A percentile compares a stretch with the other conserved stretches of the same genome.
Evolutionary conservation across 78 protist genomes (phyloP).

Genomic region (Dictyostelium brefeldianum): DNA sequence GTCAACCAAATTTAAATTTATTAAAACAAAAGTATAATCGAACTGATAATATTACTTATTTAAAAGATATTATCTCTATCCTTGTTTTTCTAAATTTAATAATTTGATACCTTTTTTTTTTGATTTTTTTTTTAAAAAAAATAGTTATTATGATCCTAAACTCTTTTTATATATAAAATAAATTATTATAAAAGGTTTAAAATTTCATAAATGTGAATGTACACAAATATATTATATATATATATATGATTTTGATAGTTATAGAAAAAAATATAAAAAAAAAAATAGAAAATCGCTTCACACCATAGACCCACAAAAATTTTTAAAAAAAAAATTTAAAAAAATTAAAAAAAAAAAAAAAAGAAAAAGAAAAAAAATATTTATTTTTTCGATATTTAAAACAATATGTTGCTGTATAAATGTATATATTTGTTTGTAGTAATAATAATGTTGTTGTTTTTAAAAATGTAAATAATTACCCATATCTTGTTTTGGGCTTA

Average conservation of each 20-base stretch:
- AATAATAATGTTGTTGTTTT: background rate
- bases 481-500: too few species aligned
- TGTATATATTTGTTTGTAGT: background rate
- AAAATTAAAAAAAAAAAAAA: background rate
- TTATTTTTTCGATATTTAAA: background rate
- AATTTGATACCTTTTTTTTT: background rate
- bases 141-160: background rate
- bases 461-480: too few species aligned
- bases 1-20: background rate
- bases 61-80: background rate
- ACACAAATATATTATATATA: background rate
- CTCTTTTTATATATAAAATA: background rate
- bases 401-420: too few species aligned
- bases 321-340: too few species aligned
- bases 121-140: background rate
- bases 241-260: background rate
- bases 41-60: background rate
- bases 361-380: background rate
- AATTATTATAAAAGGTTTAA: slow-evolving; percentile 2
- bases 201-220: background rate
- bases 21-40: background rate
- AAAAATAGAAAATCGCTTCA: too few species aligned
- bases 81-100: too few species aligned
- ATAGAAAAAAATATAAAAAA: too few species aligned
- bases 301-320: too few species aligned